Base-by-base conservation (phyloP, 257 asterid species). In the Echites panduratus region DNA sequence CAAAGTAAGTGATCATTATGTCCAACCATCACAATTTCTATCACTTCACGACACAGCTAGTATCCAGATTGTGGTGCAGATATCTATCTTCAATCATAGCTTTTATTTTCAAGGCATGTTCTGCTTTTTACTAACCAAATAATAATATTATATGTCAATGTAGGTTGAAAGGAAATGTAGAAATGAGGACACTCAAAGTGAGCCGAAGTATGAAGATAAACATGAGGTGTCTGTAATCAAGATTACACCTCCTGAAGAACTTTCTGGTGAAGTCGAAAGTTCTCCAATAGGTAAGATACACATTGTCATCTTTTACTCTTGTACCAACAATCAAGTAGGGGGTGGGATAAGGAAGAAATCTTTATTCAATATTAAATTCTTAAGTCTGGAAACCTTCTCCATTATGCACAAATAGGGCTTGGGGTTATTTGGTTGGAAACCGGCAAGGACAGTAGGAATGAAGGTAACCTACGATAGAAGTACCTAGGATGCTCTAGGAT, bases 1-100 rank as follows among this genome's bases (percentile, higher is more conserved):
- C 71, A 57, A 65, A 48, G 92, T 87, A 79, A 83, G 91, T 79
- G 12, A 57, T 27, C n/a, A n/a, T n/a, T n/a, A n/a, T n/a, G n/a
- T n/a, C n/a, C n/a, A n/a, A n/a, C n/a, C n/a, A n/a, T n/a, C n/a
- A n/a, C n/a, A n/a, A n/a, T n/a, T n/a, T n/a, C n/a, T n/a, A n/a
- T n/a, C n/a, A n/a, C n/a, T n/a, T n/a, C n/a, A n/a, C n/a, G n/a
- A n/a, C n/a, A n/a, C n/a, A n/a, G n/a, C n/a, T n/a, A n/a, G n/a
- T n/a, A n/a, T n/a, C n/a, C 48, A 22, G 13, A 76, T 47, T 35
- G 38, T 38, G 13, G 48, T 22, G 35, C 74, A 24, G 6, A 26
- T 49, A 45, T 14, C 27, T 38, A 12, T 20, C 12, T 68, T 64
- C 27, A 58, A 62, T 45, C 22, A 38, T 24, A 50, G 61, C 52